Base-by-base conservation (phyloP, 2,329 filamentous ascomycete genomes). In the Apiospora koreana region DNA sequence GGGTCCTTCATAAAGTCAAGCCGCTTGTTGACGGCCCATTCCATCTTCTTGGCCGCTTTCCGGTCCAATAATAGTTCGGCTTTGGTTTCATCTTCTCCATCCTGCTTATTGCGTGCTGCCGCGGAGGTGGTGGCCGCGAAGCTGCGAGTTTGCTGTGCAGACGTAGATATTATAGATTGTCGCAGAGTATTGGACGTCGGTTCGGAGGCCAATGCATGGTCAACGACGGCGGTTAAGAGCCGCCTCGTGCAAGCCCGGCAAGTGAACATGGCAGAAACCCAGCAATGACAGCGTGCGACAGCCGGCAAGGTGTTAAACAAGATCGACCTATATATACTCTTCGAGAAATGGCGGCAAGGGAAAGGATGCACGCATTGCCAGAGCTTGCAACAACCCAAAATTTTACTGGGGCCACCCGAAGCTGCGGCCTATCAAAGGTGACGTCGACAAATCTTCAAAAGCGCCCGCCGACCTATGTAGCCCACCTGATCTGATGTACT, bases 1-100 rank as follows among this genome's bases (percentile, higher is more conserved):
- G 93, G 93, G 78, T 98, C 94, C 23, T 85, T 81, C 70, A 94
- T 79, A 80, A 88, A 89, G 65, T 86, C 79, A 68, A 94, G 78
- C 74, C 94, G 89, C 75, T 85, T 87, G 46, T 83, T 83, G 65
- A 84, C 82, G 21, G 78, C 80, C 68, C 81, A 79, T 69, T 83
- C 31, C 9, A 48, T 7, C 23, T 28, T 23, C 23, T 68, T 48
- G 25, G 18, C 23, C 1, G n/a, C 41, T 16, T 67, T 50, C 10
- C 16, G 31, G 16, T 31, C 28, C 48, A 7, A 2, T 5, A 7
- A 6, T 6, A 16, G 25, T 2, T 31, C 48, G 28, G n/a, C n/a
- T n/a, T n/a, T n/a, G n/a, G n/a, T n/a, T n/a, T 54, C 48, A 16
- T 31, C 25, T n/a, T 58, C 50, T 16, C 12, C 28, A 50, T 50